These are phyloP conservation scores for Botrytis tulipae DNA, from an alignment of 2,329 filamentous ascomycete genomes.

Conservation along the genomic window DNA sequence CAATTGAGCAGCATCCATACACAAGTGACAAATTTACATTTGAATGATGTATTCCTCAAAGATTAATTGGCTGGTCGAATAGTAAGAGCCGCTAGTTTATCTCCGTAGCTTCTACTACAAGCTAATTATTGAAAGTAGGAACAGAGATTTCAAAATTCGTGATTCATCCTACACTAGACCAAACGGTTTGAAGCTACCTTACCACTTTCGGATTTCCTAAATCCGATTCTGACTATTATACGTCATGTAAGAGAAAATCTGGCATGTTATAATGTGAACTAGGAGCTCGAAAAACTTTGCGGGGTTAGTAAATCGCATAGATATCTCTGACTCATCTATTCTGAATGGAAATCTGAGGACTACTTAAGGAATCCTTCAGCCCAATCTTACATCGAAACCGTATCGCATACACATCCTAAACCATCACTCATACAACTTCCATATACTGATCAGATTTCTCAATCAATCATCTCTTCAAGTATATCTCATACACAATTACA, in stretches of 20 bases:
- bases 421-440: neutral
- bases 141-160: neutral
- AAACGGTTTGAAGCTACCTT: neutral
- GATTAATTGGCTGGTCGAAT: neutral
- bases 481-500: neutral
- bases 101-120: neutral
- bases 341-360: neutral
- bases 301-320: neutral
- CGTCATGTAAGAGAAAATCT: neutral
- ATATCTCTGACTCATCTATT: neutral
- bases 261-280: neutral
- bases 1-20: too few relatives aligned
- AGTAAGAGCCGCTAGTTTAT: fast-evolving
- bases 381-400: neutral
- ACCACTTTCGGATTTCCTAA: neutral
- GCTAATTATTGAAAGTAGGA: neutral
- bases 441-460: neutral
- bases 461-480: neutral
- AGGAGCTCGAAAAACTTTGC: neutral
- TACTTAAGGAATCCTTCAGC: neutral
- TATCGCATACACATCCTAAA: neutral
- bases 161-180: neutral
- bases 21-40: neutral
- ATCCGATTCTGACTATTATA: neutral
- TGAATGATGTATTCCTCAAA: neutral